These are phyloP conservation scores for Dryas alaskensis DNA, from an alignment of 306 rosid species.

Conservation along the genomic window DNA sequence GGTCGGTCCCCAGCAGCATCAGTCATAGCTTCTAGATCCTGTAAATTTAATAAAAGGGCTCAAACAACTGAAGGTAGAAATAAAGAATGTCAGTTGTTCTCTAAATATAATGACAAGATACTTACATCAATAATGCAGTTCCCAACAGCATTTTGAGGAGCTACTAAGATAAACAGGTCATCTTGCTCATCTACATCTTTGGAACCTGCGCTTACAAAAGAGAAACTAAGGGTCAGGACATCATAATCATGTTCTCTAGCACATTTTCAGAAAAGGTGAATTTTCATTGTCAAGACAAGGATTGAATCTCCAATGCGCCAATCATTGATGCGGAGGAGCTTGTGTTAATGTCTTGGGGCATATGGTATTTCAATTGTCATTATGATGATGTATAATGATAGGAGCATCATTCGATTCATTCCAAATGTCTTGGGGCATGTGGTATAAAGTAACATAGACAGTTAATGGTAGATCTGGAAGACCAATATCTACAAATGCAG, in stretches of 20 bases:
- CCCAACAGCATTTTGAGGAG: conserved; percentile 99
- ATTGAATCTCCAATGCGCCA: neutral
- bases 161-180: conserved; percentile 85
- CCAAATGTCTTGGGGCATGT: neutral
- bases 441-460: neutral
- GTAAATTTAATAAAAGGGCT: conserved; percentile 37
- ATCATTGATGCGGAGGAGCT: neutral
- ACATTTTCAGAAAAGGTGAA: neutral
- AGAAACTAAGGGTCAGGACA: neutral
- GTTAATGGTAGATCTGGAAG: conserved; percentile 15
- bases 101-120: conserved; percentile 15
- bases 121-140: conserved; percentile 93
- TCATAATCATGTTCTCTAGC: neutral
- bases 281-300: neutral
- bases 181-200: conserved; percentile 84
- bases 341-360: neutral
- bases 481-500: conserved; percentile 19
- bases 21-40: conserved; percentile 92
- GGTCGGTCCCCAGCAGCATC: conserved; percentile 84
- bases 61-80: conserved; percentile 16
- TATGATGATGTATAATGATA: neutral
- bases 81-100: conserved; percentile 14
- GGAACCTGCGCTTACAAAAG: conserved; percentile 59
- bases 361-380: no score
- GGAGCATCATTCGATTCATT: neutral